Percentiles rank a stretch among this genome's conserved stretches.
Evolutionary conservation across 345 rosid species (phyloP).

Genomic region (Angophora floribunda): DNA sequence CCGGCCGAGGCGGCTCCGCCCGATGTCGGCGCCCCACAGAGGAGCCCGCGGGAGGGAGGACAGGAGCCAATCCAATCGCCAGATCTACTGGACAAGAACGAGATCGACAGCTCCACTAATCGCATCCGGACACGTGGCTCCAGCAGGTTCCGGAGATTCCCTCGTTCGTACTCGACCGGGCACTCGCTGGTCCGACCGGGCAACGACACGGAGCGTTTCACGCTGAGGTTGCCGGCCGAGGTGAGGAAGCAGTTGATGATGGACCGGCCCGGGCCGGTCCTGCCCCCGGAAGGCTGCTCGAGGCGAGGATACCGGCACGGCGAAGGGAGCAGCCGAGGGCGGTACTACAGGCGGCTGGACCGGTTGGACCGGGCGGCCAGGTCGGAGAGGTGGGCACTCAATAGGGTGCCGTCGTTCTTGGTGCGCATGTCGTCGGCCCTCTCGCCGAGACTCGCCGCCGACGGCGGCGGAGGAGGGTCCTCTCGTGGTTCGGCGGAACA

Average conservation of each 20-base stretch:
- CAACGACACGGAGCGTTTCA: not conserved
- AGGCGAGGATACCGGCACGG: slow-evolving; percentile 28
- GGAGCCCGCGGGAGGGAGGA: slow-evolving; percentile 53
- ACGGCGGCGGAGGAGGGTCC: slow-evolving; percentile 7
- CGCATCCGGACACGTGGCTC: not conserved
- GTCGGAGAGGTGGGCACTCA: slow-evolving; percentile 51
- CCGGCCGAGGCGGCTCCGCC: slow-evolving; percentile 19
- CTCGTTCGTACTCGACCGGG: not conserved
- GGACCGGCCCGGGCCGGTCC: slow-evolving; percentile 37
- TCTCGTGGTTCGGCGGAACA: slow-evolving; percentile 19
- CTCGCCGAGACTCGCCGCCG: slow-evolving; percentile 22
- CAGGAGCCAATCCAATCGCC: slow-evolving; percentile 64
- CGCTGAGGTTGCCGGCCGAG: not conserved
- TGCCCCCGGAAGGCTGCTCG: slow-evolving; percentile 35
- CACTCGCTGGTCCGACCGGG: not conserved
- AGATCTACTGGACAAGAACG: slow-evolving; percentile 43
- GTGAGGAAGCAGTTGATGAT: slow-evolving; percentile 32
- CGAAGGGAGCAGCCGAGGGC: slow-evolving; percentile 31
- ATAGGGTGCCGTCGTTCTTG: not conserved
- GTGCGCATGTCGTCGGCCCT: not conserved
- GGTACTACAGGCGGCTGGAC: slow-evolving; percentile 15
- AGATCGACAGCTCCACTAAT: not conserved
- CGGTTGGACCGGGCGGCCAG: slow-evolving; percentile 8
- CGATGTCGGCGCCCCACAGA: slow-evolving; percentile 62
- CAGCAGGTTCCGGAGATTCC: not conserved